phyloP scores from a whole-genome alignment of 78 protist species.

The Guillardia theta region DNA sequence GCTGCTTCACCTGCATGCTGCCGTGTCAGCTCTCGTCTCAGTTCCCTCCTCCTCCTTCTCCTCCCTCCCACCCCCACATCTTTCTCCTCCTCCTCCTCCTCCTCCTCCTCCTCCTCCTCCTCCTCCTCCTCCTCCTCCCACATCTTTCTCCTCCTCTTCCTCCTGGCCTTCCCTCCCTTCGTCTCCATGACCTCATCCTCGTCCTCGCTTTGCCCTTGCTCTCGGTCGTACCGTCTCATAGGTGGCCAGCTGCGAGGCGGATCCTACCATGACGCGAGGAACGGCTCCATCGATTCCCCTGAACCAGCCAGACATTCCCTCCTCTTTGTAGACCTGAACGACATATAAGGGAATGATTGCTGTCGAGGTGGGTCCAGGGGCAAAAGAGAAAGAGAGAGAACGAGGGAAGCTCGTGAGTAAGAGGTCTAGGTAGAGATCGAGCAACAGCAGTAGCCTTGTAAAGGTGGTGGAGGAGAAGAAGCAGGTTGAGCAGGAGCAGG shows the following conservation, averaged over 20 bases:
- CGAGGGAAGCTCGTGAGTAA: background rate
- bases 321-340: background rate
- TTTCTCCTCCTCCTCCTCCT: background rate
- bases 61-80: background rate
- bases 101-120: background rate
- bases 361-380: background rate
- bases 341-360: background rate
- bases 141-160: background rate
- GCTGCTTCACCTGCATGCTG: background rate
- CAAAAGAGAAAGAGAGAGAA: background rate
- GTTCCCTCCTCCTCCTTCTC: background rate
- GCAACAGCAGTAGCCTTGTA: background rate
- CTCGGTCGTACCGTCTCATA: background rate
- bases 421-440: background rate
- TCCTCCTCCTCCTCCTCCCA: background rate
- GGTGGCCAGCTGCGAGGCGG: slow-evolving; percentile 28
- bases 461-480: background rate
- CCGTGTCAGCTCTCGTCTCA: background rate
- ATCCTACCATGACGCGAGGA: slow-evolving; percentile 33
- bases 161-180: background rate
- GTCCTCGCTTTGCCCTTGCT: background rate
- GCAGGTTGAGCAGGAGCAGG: background rate
- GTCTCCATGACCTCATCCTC: background rate
- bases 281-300: slow-evolving; percentile 16
- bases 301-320: background rate